Evolutionary conservation across 768 basidiomycete species (phyloP), one percentile per base, ranked within the genome.

Genomic region (Strobilomyces echinocephalus): DNA sequence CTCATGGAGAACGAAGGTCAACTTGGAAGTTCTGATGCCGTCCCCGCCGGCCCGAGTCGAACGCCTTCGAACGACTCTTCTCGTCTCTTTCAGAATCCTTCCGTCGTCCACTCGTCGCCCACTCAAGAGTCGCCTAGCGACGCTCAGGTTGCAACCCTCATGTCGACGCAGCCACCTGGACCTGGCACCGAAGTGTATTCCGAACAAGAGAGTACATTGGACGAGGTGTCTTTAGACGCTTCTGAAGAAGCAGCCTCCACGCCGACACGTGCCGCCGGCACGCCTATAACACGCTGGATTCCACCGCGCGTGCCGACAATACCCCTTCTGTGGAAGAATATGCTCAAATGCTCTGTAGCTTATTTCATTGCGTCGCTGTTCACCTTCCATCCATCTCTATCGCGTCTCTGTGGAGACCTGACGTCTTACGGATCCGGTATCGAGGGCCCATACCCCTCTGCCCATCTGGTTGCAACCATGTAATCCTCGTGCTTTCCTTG

Each of bases 401-500:
- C 93, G 10, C 75, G 76, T 8, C 69, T 89, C 45, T 78, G 95
- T 55, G 78, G 84, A 5, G 81, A 84, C 63, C 59, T 85, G 56
- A 73, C 81, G 8, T 74, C 79, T 5, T 74, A 78, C 61, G 72
- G 80, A 55, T 73, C 76, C 9, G 74, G 75, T 15, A 64, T 62
- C 5, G 69, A 70, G 16, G 68, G 69, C n/a, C 88, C 89, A 2
- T 83, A 85, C 14, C 84, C 87, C 10, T 86, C 87, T 55, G 91
- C 85, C 1, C 94, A 97, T 71, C 85, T 95, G 85, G 87, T 95
- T 9, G 91, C 94, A 9, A 94, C 94, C 2, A 80, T 97, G 93
- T 94, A 34, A 49, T 7, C 14, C 5, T 24, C 1, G 7, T 0
- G 48, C 5, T 16, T n/a, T 6, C 7, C 18, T 31, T 56, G 5